Percentiles rank a stretch among this genome's conserved stretches.
These are phyloP conservation scores for Rhizopogon roseolus DNA, from an alignment of 768 basidiomycete species.

Conservation along the genomic window DNA sequence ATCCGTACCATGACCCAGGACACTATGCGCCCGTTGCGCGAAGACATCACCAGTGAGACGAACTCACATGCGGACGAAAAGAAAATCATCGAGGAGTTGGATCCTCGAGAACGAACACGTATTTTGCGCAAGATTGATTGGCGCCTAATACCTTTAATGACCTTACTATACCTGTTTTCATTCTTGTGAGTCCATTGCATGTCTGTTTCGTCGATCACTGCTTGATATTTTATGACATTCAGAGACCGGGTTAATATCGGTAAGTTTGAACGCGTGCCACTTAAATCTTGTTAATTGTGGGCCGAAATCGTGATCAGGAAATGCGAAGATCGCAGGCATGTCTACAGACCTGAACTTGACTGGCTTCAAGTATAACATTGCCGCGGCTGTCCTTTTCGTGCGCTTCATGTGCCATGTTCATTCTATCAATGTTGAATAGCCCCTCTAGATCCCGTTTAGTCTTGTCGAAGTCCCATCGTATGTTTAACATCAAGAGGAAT, in stretches of 20 bases:
- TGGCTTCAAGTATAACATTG: slow-evolving; percentile 31
- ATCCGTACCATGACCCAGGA: no score
- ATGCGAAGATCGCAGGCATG: slow-evolving; percentile 43
- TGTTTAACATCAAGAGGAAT: slow-evolving; percentile 4
- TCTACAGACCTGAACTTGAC: slow-evolving; percentile 28
- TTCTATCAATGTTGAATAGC: neutral
- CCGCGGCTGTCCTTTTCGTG: slow-evolving; percentile 35
- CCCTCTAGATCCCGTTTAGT: slow-evolving; percentile 29
- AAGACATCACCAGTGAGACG: no score
- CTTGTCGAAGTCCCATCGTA: slow-evolving; percentile 35
- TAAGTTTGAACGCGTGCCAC: slow-evolving; percentile 10
- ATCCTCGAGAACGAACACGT: slow-evolving; percentile 17
- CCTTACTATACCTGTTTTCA: slow-evolving; percentile 39
- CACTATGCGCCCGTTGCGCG: no score
- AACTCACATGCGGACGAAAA: neutral
- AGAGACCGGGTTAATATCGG: slow-evolving; percentile 44
- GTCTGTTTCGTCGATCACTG: neutral
- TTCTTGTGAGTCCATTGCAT: slow-evolving; percentile 34
- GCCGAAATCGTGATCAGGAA: slow-evolving; percentile 22
- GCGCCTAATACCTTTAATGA: slow-evolving; percentile 40
- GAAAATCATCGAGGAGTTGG: slow-evolving; percentile 2
- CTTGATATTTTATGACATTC: neutral
- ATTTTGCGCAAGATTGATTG: slow-evolving; percentile 38
- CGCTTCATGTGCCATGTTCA: neutral
- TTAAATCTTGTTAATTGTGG: neutral